Evolutionary conservation across 2,329 filamentous ascomycete genomes (phyloP), one percentile per base, ranked within the genome.

Genomic region (Ramularia collo-cygni): DNA sequence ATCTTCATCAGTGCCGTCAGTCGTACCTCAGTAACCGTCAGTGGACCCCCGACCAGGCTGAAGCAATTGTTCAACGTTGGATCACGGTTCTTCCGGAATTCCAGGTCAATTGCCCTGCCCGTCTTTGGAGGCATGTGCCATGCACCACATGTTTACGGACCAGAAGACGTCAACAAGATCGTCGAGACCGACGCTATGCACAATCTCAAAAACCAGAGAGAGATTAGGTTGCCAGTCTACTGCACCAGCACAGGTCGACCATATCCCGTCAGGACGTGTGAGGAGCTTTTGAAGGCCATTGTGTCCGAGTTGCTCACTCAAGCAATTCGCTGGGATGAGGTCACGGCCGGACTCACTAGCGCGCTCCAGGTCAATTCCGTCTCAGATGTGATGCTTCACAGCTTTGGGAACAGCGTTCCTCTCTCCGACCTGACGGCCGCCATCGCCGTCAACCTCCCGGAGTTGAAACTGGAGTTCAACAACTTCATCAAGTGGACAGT

Each of bases 231-330:
- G 14, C 57, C 60, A 8, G 32, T 65, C 9, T 56, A 55, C 34
- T 65, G 62, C 2, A 60, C 56, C 8, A 56, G 46, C 43, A 61
- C 49, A 3, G 62, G 60, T 4, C 44, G 29, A 27, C 51, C 56
- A 10, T 61, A 55, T 37, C n/a, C 14, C 3, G 56, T 53, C 9
- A 52, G 43, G 24, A 57, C 29, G 15, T 52, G 52, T 1, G 41
- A 21, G 4, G 53, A 51, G 33, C 47, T 42, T 8, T 39, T 55
- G 35, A 43, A 49, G 38, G 26, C 29, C 13, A 43, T 57, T 2
- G 32, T 57, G 8, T 8, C 30, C 6, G 49, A 52, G 36, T 28
- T 51, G 12, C 47, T 57, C 10, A 58, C 51, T 28, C 46, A 60
- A 18, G 44, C 52, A 2, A 52, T 61, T 18, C 31, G 35, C 14